Percentiles rank a stretch among this genome's conserved stretches.
phyloP scores from a whole-genome alignment of 108 stramenopile genomes.

The Discostella stelligeroides region DNA sequence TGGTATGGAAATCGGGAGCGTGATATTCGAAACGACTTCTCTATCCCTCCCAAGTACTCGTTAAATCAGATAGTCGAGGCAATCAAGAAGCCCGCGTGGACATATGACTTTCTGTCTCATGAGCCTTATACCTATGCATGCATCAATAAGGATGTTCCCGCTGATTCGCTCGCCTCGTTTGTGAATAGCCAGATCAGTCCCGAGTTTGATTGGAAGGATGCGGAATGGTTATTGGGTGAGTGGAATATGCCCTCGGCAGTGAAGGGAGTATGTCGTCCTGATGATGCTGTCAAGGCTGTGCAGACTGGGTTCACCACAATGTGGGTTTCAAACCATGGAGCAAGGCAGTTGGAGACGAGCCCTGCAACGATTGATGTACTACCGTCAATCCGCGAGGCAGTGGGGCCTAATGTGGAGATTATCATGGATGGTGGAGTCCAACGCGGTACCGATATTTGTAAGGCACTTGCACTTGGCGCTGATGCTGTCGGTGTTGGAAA shows the following conservation, averaged over 20 bases:
- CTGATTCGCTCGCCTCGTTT: conserved; percentile 93
- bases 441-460: conserved; percentile 96
- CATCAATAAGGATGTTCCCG: conserved; percentile 89
- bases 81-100: conserved; percentile 88
- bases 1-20: conserved; percentile 97
- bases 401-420: conserved; percentile 92
- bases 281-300: conserved; percentile 91
- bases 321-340: conserved; percentile 98
- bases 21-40: conserved; percentile 96
- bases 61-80: conserved; percentile 86
- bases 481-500: conserved; percentile 96
- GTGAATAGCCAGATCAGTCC: conserved; percentile 94
- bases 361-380: conserved; percentile 96
- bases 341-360: conserved; percentile 94
- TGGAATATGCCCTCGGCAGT: conserved; percentile 92
- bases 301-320: conserved; percentile 95
- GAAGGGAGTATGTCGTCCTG: conserved; percentile 96
- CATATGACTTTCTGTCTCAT: conserved; percentile 87
- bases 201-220: conserved; percentile 95
- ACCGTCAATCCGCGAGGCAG: conserved; percentile 92
- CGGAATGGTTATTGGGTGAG: conserved; percentile 95
- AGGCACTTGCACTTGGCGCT: conserved; percentile 95
- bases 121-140: conserved; percentile 91
- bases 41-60: conserved; percentile 91
- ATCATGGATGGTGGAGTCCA: conserved; percentile 98